Evolutionary conservation across 1,284 basidiomycete species (phyloP), one percentile per base, ranked within the genome.

Genomic region (Leccinum ambiguum): DNA sequence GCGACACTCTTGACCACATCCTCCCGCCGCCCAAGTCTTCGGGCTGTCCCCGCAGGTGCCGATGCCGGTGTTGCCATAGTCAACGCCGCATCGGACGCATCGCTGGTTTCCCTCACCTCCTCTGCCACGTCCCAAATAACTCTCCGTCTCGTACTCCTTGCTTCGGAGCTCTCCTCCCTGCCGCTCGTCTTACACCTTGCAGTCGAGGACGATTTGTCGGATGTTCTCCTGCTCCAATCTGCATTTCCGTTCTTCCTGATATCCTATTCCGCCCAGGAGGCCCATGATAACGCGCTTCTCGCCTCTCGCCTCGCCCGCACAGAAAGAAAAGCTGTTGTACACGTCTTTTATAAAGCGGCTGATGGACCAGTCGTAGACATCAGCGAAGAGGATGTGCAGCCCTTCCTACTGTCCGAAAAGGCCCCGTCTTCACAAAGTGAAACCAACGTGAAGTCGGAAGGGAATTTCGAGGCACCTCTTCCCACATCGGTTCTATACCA

Each of bases 241-340:
- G 81, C 84, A 10, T 81, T 87, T 10, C 82, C 85, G 48, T 86
- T 86, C 70, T 81, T 89, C 67, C 65, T 93, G 59, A 81, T 90
- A 76, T 91, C 89, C 6, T 80, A 84, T 63, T 83, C 81, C 2
- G 77, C 85, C 3, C 85, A 89, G 73, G 83, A 91, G 69, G 89
- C 89, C 3, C 87, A 91, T 71, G 90, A 92, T 73, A 84, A 91
- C 70, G 86, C 88, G 11, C 76, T 93, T 16, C 80, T 93, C n/a
- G 90, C 89, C 26, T 84, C 87, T 63, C 83, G 85, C 59, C 78
- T 93, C 54, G 89, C 92, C 4, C 79, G 80, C 61, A 78, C 82
- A 10, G 81, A 86, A 69, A 80, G 81, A 64, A 84, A 82, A 61
- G 82, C 85, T 2, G 93, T 97, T 16, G 82, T 97, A 61, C 95